Evolutionary conservation across 305 asterid genomes (phyloP), one percentile per base, ranked within the genome.

Genomic region (Fraxinus baroniana): DNA sequence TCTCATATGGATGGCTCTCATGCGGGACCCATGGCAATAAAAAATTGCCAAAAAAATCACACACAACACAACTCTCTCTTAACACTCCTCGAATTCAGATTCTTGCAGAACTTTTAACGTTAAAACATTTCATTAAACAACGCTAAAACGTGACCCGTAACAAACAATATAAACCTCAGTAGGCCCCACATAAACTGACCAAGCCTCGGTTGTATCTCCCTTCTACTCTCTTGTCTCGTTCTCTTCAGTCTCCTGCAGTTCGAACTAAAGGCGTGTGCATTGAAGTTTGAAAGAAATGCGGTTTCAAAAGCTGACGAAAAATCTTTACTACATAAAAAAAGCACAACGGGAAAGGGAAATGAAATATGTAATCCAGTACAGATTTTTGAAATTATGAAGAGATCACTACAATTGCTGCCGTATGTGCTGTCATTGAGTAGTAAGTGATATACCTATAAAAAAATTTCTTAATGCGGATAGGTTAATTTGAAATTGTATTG

Each of bases 181-280:
- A 30, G 75, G 75, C 8, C 75, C 75, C 20, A 12, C 37, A 12
- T 70, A 13, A 70, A 70, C 75, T 70, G 75, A 30, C 75, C 75
- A 70, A 28, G 20, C 78, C 10, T 57, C n/a, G 28, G 1, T 57
- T 41, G 10, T 79, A 39, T 35, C 76, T 52, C 72, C 26, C 9
- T 5, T 78, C 49, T 7, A 3, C 62, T 78, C 83, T 82, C 79
- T 60, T 18, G 82, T 70, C 0, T 2, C 7, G 0, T 1, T 24
- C 55, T 32, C 55, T 87, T 52, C 84, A 26, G 76, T 87, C 79
- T 41, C 80, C n/a, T 83, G 62, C 71, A 78, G 55, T 87, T 83
- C 83, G 41, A 82, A n/a, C 78, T 37, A 72, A n/a, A 52, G 10
- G 77, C 83, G 82, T 22, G 24, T 1, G 10, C 7, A 12, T 74